phyloP scores from a whole-genome alignment of 768 basidiomycete species.

The Russula foetens region DNA sequence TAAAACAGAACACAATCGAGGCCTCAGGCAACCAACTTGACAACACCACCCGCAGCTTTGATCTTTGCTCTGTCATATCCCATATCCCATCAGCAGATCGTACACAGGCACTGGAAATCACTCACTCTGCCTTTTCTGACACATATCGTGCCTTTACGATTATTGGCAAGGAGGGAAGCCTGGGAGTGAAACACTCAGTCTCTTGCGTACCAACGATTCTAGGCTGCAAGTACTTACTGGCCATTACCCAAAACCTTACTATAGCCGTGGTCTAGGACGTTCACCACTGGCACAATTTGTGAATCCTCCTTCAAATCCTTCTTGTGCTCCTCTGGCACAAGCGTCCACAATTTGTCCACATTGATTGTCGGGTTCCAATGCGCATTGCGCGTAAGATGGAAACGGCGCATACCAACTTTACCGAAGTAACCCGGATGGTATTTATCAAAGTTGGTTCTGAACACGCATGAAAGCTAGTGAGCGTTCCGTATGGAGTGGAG shows the following conservation, averaged over 20 bases:
- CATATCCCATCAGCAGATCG: not conserved
- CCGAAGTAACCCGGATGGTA: constrained; percentile 99
- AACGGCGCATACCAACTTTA: constrained; percentile 99
- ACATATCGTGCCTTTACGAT: constrained; percentile 99
- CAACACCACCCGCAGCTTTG: constrained; percentile 92
- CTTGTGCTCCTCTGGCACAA: constrained; percentile 83
- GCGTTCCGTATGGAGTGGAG: not conserved
- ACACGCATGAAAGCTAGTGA: not conserved
- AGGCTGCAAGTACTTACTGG: constrained; percentile 40
- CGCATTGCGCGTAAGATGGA: constrained; percentile 88
- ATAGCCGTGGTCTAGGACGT: constrained; percentile 76
- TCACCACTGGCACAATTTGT: constrained; percentile 90
- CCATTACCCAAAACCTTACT: constrained; percentile 96
- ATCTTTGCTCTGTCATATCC: constrained; percentile 64
- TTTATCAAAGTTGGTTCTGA: constrained; percentile 93
- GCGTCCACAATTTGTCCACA: constrained; percentile 94
- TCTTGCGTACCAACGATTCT: not conserved
- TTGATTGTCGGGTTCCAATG: constrained; percentile 96
- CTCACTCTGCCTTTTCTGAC: constrained; percentile 75
- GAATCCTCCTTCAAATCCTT: constrained; percentile 62
- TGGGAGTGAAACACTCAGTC: not conserved
- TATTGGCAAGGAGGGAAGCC: constrained; percentile 85
- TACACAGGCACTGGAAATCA: constrained; percentile 24
- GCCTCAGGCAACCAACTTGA: constrained; percentile 79
- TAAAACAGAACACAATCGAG: constrained; percentile 24